A percentile compares a stretch with the other conserved stretches of the same genome.
Evolutionary conservation across 192 early-diverging fungal species (phyloP).

Genomic region (Radiomyces spectabilis): DNA sequence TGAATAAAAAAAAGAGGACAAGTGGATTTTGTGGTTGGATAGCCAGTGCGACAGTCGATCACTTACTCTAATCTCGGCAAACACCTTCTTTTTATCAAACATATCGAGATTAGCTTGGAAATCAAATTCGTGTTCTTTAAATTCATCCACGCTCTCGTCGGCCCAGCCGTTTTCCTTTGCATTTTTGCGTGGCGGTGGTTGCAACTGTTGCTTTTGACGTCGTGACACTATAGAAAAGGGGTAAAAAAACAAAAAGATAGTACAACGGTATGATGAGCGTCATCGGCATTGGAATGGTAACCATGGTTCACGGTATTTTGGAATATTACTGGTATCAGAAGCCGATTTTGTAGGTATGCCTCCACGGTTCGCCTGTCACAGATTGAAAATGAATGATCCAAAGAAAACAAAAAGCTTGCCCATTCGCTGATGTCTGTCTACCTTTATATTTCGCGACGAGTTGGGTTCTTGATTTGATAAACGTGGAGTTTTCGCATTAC

Average conservation of each 20-base stretch:
- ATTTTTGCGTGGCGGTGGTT: background rate
- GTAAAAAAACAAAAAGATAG: background rate
- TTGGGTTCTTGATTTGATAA: no score
- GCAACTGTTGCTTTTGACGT: background rate
- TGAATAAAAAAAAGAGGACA: slow-evolving; percentile 3
- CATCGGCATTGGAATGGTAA: no score
- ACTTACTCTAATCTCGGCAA: slow-evolving; percentile 33
- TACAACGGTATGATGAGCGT: no score
- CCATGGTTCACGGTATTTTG: no score
- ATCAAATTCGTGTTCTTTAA: slow-evolving; percentile 57
- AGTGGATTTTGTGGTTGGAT: background rate
- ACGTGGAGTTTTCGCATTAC: no score
- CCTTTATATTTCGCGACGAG: no score
- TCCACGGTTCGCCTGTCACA: no score
- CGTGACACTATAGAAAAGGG: background rate
- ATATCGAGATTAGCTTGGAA: slow-evolving; percentile 53
- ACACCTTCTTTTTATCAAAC: slow-evolving; percentile 63
- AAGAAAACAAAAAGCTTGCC: no score
- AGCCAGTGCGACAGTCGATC: background rate
- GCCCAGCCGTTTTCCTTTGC: slow-evolving; percentile 44
- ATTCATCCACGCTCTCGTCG: slow-evolving; percentile 48
- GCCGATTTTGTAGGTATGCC: background rate
- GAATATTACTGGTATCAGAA: background rate
- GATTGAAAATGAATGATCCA: no score
- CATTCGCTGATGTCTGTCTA: no score